A percentile compares a stretch with the other conserved stretches of the same genome.
phyloP scores from a whole-genome alignment of 2,329 filamentous ascomycete genomes.

The Sporothrix inflata region DNA sequence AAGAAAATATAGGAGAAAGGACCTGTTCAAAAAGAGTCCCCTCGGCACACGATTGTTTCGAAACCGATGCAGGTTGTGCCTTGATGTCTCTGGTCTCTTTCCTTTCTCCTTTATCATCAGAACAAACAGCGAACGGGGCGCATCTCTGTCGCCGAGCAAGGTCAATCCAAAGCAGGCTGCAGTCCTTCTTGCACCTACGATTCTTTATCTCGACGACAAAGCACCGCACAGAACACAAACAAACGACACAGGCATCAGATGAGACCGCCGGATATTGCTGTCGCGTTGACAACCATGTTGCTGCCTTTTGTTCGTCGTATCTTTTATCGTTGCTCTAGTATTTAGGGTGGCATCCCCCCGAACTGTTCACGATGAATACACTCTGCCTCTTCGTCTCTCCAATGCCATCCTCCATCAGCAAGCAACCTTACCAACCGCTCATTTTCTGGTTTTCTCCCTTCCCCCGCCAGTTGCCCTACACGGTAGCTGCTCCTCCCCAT shows the following conservation, averaged over 20 bases:
- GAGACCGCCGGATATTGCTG: not conserved
- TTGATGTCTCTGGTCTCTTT: not conserved
- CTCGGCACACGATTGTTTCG: not conserved
- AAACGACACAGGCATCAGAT: slow-evolving; percentile 13
- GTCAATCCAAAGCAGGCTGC: not conserved
- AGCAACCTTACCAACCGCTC: not conserved
- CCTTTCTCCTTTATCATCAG: not conserved
- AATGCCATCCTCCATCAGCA: not conserved
- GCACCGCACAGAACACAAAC: not conserved
- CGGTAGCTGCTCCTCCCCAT: slow-evolving; percentile 1
- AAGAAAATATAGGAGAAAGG: not conserved
- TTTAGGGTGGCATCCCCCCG: slow-evolving; percentile 10
- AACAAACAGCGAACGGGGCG: not conserved
- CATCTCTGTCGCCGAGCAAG: not conserved
- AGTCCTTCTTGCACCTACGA: not conserved
- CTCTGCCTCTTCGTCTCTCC: not conserved
- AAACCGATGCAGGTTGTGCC: not conserved
- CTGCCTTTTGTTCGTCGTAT: not conserved
- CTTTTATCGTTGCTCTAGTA: not conserved
- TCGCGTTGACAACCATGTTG: not conserved
- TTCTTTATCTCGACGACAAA: slow-evolving; percentile 19
- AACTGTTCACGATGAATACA: not conserved
- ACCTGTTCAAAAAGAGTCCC: slow-evolving; percentile 3
- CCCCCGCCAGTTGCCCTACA: not conserved
- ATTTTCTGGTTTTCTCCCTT: slow-evolving; percentile 12